Conservation (phyloP, 2,329 filamentous ascomycete genomes). For the Apiospora koreana region DNA sequence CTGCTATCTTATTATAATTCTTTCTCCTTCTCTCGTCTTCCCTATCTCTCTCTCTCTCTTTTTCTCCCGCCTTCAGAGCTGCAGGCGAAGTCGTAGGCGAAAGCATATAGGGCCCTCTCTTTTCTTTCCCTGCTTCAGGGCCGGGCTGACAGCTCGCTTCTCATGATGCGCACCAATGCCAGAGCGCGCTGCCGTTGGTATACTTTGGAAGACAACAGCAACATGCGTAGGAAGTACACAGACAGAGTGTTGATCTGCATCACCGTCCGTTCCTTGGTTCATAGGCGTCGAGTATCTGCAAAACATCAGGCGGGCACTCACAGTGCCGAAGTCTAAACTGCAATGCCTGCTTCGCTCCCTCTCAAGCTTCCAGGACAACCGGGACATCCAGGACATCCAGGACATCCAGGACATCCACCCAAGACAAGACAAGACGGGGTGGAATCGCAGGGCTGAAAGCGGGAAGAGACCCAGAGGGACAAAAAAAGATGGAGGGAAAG, state of each 20-base stretch:
- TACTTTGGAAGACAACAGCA: not conserved
- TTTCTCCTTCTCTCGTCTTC: not conserved
- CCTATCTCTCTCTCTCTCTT: not conserved
- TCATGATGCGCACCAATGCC: not conserved
- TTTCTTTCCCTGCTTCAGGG: not conserved
- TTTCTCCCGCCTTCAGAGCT: not conserved
- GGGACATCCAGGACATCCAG: too few species aligned
- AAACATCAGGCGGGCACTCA: not conserved
- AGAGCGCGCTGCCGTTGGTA: not conserved
- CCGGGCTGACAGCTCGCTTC: not conserved
- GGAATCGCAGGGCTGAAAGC: not conserved
- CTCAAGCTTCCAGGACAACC: not conserved
- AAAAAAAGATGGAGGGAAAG: too few species aligned
- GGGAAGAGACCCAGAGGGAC: not conserved
- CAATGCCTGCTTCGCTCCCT: too few species aligned
- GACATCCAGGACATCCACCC: not conserved
- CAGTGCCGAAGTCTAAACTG: conserved; percentile 1
- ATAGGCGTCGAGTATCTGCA: not conserved
- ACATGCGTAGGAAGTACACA: not conserved
- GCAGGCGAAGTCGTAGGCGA: not conserved
- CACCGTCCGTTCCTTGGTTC: not conserved
- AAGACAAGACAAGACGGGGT: not conserved
- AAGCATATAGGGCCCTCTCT: not conserved
- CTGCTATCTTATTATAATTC: not conserved
- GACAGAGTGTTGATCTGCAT: not conserved